Evolutionary conservation across 1,284 basidiomycete species (phyloP), one percentile per base, ranked within the genome.

Genomic region (Puccinia hordei): DNA sequence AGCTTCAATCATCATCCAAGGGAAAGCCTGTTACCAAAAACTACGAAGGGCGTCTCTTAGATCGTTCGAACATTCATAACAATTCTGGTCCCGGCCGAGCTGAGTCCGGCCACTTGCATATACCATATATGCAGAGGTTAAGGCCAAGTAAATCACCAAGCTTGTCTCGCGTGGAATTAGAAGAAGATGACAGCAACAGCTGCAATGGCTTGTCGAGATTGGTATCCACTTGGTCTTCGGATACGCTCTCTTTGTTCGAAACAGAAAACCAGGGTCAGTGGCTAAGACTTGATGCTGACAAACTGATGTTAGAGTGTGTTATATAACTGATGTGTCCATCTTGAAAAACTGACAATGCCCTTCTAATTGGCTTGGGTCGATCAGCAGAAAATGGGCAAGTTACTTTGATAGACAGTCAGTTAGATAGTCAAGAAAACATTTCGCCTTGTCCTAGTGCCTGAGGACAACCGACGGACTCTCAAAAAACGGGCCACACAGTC

Each of bases 141-240:
- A 49, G 66, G 44, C 44, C 19, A 49, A 49, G 27, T 19, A n/a
- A 49, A 49, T 49, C 66, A 3, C 44, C 49, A 27, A 46, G 41
- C 24, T 49, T n/a, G 35, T 53, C 22, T 30, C 44, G 24, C 22
- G 24, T 24, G 17, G 17, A 6, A 17, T 35, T 30, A 4, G 66
- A 69, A 69, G 44, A 19, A 0, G 35, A 41, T 15, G 9, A 68
- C 2, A 22, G 24, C 30, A 24, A 69, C 44, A 27, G 49, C 17
- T 49, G 24, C 44, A 22, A 51, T 27, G 19, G n/a, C 41, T 68
- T 38, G 22, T 12, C 10, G 27, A 69, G 49, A 69, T 53, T 69
- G 24, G 66, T 69, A 10, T 69, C 66, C 4, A 35, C 66, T 41
- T 69, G 66, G 66, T 69, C 66, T 30, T 46, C 66, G 24, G 66